Percentiles rank a stretch among this genome's conserved stretches.
These are phyloP conservation scores for Trypanosoma lewisi DNA, from an alignment of 208 protist genomes.

Conservation along the genomic window DNA sequence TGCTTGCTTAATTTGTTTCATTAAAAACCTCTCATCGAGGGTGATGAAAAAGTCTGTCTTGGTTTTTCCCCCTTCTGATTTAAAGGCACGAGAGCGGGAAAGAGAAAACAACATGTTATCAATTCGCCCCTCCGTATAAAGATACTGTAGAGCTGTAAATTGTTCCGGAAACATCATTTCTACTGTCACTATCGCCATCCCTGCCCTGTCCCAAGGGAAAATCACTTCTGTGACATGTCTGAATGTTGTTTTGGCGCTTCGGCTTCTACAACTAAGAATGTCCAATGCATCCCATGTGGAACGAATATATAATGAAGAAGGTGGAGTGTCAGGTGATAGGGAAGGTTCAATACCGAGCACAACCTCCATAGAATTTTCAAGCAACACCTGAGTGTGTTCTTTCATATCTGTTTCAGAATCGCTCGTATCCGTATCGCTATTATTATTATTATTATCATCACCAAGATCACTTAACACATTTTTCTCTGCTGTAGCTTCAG, in stretches of 20 bases:
- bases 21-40: conserved; percentile 56
- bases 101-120: conserved; percentile 48
- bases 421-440: not conserved
- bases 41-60: conserved; percentile 65
- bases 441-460: not conserved
- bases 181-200: conserved; percentile 31
- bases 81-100: conserved; percentile 42
- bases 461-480: not conserved
- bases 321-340: not conserved
- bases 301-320: conserved; percentile 5
- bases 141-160: conserved; percentile 55
- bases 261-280: conserved; percentile 1
- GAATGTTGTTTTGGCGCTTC: conserved; percentile 13
- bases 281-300: conserved; percentile 22
- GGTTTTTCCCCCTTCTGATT: conserved; percentile 71
- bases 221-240: conserved; percentile 17
- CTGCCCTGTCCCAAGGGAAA: conserved; percentile 22
- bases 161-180: conserved; percentile 58
- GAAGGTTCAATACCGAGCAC: conserved; percentile 19
- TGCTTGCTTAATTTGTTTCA: conserved; percentile 73
- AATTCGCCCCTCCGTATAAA: conserved; percentile 40
- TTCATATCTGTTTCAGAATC: not conserved
- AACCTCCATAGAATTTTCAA: conserved; percentile 16
- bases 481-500: not conserved
- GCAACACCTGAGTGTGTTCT: not conserved